Evolutionary conservation across 1,284 basidiomycete genomes (phyloP).

Genomic region (Irpex rosettiformis): DNA sequence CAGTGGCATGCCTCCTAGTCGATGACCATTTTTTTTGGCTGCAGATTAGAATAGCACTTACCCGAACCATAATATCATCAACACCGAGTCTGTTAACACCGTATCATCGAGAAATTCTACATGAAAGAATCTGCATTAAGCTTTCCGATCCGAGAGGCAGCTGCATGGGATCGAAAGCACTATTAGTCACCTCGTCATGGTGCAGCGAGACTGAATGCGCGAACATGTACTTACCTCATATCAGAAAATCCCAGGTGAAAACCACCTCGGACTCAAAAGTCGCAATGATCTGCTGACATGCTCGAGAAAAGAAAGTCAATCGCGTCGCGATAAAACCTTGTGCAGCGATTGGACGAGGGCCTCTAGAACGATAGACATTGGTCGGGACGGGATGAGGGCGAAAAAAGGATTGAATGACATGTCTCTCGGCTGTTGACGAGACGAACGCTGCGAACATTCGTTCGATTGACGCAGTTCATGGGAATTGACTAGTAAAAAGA

Average conservation of each 20-base stretch:
- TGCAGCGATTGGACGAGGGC: neutral
- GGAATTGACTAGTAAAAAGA: neutral
- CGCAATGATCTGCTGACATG: neutral
- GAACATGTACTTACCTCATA: neutral
- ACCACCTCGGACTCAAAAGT: conserved; percentile 1
- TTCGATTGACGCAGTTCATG: neutral
- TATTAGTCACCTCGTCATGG: neutral
- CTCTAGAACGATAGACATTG: neutral
- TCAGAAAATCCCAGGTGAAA: neutral
- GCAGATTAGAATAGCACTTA: neutral
- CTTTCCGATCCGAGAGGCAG: too few species aligned
- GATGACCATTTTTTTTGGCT: neutral
- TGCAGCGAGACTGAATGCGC: neutral
- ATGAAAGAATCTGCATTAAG: neutral
- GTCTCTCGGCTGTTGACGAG: neutral
- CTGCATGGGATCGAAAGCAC: neutral
- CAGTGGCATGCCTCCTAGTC: neutral
- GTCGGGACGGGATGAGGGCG: neutral
- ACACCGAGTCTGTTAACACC: neutral
- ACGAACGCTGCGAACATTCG: neutral
- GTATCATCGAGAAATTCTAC: neutral
- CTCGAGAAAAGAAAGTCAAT: neutral
- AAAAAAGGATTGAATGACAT: neutral
- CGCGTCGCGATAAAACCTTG: neutral
- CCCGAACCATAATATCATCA: too few species aligned